A percentile compares a stretch with the other conserved stretches of the same genome.
Conservation (phyloP, 768 basidiomycete species). For the Suillus hirtellus region DNA sequence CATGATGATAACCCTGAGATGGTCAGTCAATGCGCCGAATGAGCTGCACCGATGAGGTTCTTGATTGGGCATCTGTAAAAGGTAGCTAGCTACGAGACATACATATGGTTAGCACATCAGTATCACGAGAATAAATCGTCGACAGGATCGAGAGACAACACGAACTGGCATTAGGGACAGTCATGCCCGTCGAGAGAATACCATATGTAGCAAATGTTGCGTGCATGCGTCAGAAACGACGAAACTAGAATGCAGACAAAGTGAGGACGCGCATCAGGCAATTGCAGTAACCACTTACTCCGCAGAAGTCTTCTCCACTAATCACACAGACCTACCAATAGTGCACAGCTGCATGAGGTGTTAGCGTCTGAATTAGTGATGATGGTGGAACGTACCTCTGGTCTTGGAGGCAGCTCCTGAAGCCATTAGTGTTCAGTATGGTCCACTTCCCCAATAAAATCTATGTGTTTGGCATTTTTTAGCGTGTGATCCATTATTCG, state of each 20-base stretch:
- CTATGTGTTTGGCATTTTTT: slow-evolving; percentile 70
- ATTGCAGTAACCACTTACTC: too few relatives aligned
- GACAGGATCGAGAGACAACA: neutral
- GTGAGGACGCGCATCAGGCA: too few relatives aligned
- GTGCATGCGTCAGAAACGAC: neutral
- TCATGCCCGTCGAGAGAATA: neutral
- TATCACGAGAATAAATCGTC: neutral
- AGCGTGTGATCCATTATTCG: slow-evolving; percentile 50
- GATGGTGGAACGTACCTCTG: slow-evolving; percentile 31
- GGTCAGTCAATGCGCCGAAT: too few relatives aligned
- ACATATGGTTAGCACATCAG: neutral
- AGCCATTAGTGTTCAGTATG: slow-evolving; percentile 74
- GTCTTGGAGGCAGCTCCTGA: slow-evolving; percentile 57
- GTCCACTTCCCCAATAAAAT: slow-evolving; percentile 73
- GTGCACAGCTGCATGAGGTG: slow-evolving; percentile 30
- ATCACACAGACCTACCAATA: too few relatives aligned
- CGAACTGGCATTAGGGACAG: neutral
- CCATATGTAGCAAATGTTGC: neutral
- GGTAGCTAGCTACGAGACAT: neutral
- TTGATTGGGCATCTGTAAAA: neutral
- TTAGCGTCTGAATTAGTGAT: slow-evolving; percentile 10
- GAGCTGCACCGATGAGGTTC: too few relatives aligned
- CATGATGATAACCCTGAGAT: too few relatives aligned
- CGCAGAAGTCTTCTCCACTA: too few relatives aligned
- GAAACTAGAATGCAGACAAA: too few relatives aligned